phyloP scores from a whole-genome alignment of 345 rosid genomes.

The Euphorbia pulcherrima region DNA sequence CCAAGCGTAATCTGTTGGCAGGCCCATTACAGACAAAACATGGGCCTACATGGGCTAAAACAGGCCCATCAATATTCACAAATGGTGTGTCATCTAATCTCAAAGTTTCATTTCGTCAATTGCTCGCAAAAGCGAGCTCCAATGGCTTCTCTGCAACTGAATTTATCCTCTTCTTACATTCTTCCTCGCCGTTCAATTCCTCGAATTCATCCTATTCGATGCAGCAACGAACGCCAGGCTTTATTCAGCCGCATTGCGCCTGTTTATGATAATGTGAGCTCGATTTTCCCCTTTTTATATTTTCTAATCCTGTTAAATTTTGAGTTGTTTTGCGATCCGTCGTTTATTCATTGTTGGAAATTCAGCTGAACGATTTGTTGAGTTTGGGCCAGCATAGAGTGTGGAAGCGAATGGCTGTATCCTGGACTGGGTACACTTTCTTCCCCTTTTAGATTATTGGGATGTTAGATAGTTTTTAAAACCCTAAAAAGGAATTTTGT shows the following conservation, averaged over 20 bases:
- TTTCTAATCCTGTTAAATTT: background rate
- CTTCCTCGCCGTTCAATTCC: background rate
- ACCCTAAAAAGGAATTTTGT: background rate
- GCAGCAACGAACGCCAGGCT: constrained; percentile 50
- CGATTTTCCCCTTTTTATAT: background rate
- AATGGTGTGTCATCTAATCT: background rate
- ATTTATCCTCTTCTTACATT: constrained; percentile 9
- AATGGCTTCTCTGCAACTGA: constrained; percentile 34
- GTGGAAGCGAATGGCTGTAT: constrained; percentile 83
- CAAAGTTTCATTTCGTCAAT: background rate
- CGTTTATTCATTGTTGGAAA: background rate
- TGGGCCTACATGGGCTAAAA: background rate
- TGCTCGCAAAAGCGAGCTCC: background rate
- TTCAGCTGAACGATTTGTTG: constrained; percentile 71
- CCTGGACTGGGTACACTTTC: constrained; percentile 51
- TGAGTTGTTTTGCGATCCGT: background rate
- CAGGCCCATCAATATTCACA: background rate
- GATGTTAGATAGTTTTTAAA: too few species aligned
- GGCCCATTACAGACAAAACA: too few species aligned
- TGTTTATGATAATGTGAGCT: constrained; percentile 64
- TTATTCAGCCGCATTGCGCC: constrained; percentile 81
- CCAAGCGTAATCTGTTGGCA: too few species aligned
- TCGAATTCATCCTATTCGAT: constrained; percentile 23
- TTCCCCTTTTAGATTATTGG: background rate
- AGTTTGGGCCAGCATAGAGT: constrained; percentile 83